A percentile compares a stretch with the other conserved stretches of the same genome.
phyloP scores from a whole-genome alignment of 805 yeast genomes.

The Candida chauliodis region DNA sequence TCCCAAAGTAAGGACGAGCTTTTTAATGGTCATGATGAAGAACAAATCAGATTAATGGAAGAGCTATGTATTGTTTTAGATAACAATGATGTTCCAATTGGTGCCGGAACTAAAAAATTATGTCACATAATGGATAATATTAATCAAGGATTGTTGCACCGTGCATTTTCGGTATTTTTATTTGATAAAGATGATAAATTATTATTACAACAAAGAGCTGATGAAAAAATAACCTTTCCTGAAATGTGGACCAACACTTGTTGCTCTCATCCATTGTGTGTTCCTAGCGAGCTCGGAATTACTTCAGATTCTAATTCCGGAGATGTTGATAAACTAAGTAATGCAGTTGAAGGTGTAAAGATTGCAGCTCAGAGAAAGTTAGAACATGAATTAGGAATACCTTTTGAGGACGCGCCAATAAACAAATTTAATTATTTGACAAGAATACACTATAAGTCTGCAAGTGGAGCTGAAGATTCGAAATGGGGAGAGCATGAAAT shows the following conservation, averaged over 20 bases:
- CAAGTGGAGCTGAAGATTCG: conserved; percentile 54
- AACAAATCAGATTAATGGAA: conserved; percentile 92
- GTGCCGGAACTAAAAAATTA: conserved; percentile 89
- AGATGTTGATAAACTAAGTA: conserved; percentile 38
- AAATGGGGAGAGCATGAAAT: conserved; percentile 98
- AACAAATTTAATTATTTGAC: conserved; percentile 79
- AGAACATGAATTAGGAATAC: conserved; percentile 90
- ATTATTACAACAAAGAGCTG: conserved; percentile 91
- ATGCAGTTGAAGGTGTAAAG: conserved; percentile 74
- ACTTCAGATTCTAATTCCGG: conserved; percentile 10
- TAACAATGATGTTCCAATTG: conserved; percentile 80
- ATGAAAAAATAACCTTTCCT: conserved; percentile 95
- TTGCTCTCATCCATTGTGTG: conserved; percentile 94
- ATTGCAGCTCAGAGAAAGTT: conserved; percentile 89
- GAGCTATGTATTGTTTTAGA: conserved; percentile 94
- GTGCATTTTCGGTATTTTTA: conserved; percentile 94
- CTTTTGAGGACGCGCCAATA: conserved; percentile 52
- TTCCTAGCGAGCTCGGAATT: conserved; percentile 73
- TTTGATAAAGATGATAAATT: conserved; percentile 76
- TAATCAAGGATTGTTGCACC: conserved; percentile 79
- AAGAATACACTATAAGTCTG: conserved; percentile 91
- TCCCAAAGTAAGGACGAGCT: conserved; percentile 33
- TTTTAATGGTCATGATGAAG: conserved; percentile 88
- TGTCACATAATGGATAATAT: conserved; percentile 89
- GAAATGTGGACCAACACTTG: conserved; percentile 98